phyloP scores from a whole-genome alignment of 2,329 filamentous ascomycete genomes.

The Aureobasidium leucospermi region DNA sequence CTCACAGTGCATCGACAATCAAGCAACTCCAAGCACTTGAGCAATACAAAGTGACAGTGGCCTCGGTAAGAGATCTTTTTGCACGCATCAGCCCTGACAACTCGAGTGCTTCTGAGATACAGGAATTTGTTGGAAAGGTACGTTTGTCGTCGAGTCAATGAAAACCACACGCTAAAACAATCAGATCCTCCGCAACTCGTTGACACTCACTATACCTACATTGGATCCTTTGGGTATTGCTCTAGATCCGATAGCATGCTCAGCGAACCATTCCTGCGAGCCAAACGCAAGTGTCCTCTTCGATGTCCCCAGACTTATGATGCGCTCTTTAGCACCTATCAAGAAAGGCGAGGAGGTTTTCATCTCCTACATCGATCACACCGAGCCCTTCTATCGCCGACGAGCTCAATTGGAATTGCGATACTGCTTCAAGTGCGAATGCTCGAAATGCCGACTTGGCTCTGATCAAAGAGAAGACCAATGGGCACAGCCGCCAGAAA shows the following conservation, averaged over 20 bases:
- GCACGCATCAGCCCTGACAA: not conserved
- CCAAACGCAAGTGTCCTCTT: slow-evolving; percentile 53
- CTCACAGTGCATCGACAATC: not conserved
- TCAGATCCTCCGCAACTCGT: slow-evolving; percentile 50
- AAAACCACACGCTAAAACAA: not conserved
- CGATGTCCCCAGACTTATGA: slow-evolving; percentile 43
- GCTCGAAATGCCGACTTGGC: slow-evolving; percentile 42
- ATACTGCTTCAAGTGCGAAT: slow-evolving; percentile 55
- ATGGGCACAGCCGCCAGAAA: slow-evolving; percentile 28
- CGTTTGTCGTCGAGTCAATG: not conserved
- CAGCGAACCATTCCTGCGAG: slow-evolving; percentile 56
- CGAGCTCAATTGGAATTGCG: slow-evolving; percentile 45
- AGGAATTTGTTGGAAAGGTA: slow-evolving; percentile 5
- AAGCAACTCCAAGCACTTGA: not conserved
- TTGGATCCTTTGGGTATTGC: slow-evolving; percentile 54
- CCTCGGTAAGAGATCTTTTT: not conserved
- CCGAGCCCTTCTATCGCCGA: slow-evolving; percentile 43
- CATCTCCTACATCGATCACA: slow-evolving; percentile 55
- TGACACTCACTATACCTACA: slow-evolving; percentile 49
- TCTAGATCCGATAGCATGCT: slow-evolving; percentile 47
- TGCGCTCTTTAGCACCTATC: slow-evolving; percentile 49
- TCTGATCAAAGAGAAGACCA: slow-evolving; percentile 33
- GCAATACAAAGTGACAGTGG: not conserved
- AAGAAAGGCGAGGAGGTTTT: slow-evolving; percentile 50
- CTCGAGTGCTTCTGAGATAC: not conserved